Evolutionary conservation across 2,329 filamentous ascomycete species (phyloP), one percentile per base, ranked within the genome.

Genomic region (Aureobasidium zeae): DNA sequence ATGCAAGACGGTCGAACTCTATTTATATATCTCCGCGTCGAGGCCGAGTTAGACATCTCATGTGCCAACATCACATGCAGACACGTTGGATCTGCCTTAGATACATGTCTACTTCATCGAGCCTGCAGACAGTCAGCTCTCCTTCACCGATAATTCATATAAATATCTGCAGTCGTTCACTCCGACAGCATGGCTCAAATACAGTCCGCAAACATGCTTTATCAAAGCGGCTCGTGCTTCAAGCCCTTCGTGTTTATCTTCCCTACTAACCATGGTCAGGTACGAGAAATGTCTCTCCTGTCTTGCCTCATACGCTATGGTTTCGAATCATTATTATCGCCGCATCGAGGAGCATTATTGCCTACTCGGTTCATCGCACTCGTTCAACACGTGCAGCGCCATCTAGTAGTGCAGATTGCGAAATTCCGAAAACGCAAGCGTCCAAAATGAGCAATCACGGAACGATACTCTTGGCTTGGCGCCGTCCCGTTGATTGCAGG

Each of bases 41-140:
- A 43, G 39, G 21, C 39, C 39, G 29, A 19, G 31, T 19, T 43
- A 24, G 30, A 34, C 39, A 29, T 33, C n/a, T 33, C 30, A 43
- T 43, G 39, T 28, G 39, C 39, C 30, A 34, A 34, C 33, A 34
- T 43, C 39, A 43, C 39, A 43, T 43, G 39, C 30, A 32, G 28
- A 15, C 31, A 34, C 39, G 39, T 34, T 41, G 33, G 25, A 17
- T 10, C 10, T 28, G 31, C 13, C 37, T 41, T n/a, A 31, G 28
- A 30, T 39, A 12, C 8, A 8, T 41, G 26, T 39, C 21, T n/a
- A 39, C 26, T 10, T n/a, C 16, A 30, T 29, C 29, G 33, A 25
- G 26, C 33, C 26, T 29, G 39, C 29, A 43, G 15, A 26, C 30
- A 22, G 13, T 33, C 39, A 43, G 39, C 30, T 28, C 26, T 30